A percentile compares a stretch with the other conserved stretches of the same genome.
Evolutionary conservation across 2,329 filamentous ascomycete genomes (phyloP).

Genomic region (Apiospora arundinis): DNA sequence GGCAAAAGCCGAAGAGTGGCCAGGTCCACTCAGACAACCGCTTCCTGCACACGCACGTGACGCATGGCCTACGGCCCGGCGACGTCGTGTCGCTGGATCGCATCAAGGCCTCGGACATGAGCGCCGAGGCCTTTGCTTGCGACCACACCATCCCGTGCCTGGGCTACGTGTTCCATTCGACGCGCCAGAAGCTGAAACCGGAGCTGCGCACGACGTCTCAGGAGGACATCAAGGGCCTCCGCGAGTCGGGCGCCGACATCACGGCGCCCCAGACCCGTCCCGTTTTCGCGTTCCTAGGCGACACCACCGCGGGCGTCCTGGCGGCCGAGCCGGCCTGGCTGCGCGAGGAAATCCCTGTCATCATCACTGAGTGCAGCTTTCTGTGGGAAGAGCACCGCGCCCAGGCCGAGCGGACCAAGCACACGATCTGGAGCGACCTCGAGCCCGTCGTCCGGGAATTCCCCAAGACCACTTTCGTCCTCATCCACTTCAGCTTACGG

Average conservation of each 20-base stretch:
- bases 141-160: constrained; percentile 55
- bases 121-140: constrained; percentile 51
- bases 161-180: constrained; percentile 52
- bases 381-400: constrained; percentile 48
- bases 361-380: constrained; percentile 58
- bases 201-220: constrained; percentile 46
- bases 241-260: constrained; percentile 45
- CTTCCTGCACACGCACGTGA: constrained; percentile 47
- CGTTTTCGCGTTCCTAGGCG: constrained; percentile 56
- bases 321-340: constrained; percentile 49
- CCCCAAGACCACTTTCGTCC: constrained; percentile 1
- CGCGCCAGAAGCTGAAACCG: constrained; percentile 46
- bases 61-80: constrained; percentile 44
- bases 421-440: constrained; percentile 54
- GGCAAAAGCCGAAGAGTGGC: constrained; percentile 1
- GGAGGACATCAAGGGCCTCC: constrained; percentile 45
- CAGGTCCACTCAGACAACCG: constrained; percentile 22
- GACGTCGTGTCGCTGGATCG: constrained; percentile 45
- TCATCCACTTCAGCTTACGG: constrained; percentile 16
- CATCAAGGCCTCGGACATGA: constrained; percentile 40
- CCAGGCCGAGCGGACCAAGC: constrained; percentile 54
- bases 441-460: constrained; percentile 34
- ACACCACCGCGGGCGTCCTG: constrained; percentile 50
- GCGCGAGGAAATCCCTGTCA: constrained; percentile 46
- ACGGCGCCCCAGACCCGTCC: constrained; percentile 47